Conservation (phyloP, 495 filamentous ascomycete species). For the Immersiella caudata region DNA sequence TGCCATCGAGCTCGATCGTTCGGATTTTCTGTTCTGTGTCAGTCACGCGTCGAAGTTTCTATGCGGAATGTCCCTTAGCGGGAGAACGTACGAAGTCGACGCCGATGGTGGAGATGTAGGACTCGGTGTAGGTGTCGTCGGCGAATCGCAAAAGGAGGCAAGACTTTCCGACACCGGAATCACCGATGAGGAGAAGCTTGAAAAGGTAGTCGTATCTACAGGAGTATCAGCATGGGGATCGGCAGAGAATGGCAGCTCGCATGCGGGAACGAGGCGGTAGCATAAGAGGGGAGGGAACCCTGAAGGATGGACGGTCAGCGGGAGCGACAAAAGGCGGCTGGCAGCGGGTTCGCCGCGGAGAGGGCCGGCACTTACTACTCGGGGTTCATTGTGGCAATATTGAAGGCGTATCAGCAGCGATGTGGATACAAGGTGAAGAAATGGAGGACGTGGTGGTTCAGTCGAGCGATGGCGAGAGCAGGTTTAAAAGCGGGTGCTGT, state of each 20-base stretch:
- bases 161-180: conserved; percentile 99
- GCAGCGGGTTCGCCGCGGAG: conserved; percentile 17
- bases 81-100: conserved; percentile 86
- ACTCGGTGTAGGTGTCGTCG: conserved; percentile 99
- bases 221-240: not conserved
- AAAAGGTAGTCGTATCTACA: conserved; percentile 99
- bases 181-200: conserved; percentile 99
- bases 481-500: conserved; percentile 10
- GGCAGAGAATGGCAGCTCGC: not conserved
- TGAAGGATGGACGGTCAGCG: conserved; percentile 17
- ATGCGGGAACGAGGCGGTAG: not conserved
- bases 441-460: conserved; percentile 19
- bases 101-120: conserved; percentile 99
- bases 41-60: conserved; percentile 16
- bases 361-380: conserved; percentile 74
- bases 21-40: conserved; percentile 83
- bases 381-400: conserved; percentile 76
- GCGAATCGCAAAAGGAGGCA: conserved; percentile 96
- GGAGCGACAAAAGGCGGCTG: conserved; percentile 23
- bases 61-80: not conserved
- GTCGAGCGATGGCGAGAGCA: conserved; percentile 19
- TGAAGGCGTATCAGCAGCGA: conserved; percentile 20
- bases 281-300: not conserved
- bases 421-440: conserved; percentile 23
- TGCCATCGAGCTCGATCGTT: conserved; percentile 97